Conservation (phyloP, 495 filamentous ascomycete species). For the Penicillium samsonianum region DNA sequence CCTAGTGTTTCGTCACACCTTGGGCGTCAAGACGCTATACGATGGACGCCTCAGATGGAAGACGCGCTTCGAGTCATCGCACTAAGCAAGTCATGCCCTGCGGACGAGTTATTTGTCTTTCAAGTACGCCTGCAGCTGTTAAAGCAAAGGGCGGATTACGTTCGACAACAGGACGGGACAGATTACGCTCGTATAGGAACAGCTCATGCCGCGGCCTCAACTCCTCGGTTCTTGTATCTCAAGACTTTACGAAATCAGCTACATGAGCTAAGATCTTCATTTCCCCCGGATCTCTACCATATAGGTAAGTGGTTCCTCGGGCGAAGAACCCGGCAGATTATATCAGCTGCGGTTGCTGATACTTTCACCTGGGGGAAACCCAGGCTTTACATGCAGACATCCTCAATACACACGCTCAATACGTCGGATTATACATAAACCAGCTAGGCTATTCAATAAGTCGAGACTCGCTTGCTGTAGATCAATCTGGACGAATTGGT, state of each 20-base stretch:
- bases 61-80: constrained; percentile 26
- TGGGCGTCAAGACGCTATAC: constrained; percentile 28
- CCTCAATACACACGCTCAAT: constrained; percentile 34
- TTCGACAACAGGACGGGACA: constrained; percentile 30
- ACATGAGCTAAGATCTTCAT: constrained; percentile 22
- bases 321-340: background rate
- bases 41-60: constrained; percentile 36
- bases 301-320: constrained; percentile 20
- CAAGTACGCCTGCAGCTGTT: constrained; percentile 33
- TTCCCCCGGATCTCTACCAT: constrained; percentile 16
- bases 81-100: constrained; percentile 18
- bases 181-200: constrained; percentile 13
- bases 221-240: constrained; percentile 29
- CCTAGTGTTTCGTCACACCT: constrained; percentile 34
- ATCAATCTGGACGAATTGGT: constrained; percentile 11
- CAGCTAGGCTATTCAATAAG: constrained; percentile 31
- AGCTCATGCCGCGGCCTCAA: constrained; percentile 10
- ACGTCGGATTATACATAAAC: constrained; percentile 43
- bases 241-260: constrained; percentile 28
- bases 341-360: constrained; percentile 1
- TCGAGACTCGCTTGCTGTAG: constrained; percentile 14
- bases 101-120: constrained; percentile 27
- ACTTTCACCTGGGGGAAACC: constrained; percentile 3
- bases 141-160: constrained; percentile 25
- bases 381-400: constrained; percentile 19